Base-by-base conservation (phyloP, 768 basidiomycete genomes). In the Glaciozyma antarctica region DNA sequence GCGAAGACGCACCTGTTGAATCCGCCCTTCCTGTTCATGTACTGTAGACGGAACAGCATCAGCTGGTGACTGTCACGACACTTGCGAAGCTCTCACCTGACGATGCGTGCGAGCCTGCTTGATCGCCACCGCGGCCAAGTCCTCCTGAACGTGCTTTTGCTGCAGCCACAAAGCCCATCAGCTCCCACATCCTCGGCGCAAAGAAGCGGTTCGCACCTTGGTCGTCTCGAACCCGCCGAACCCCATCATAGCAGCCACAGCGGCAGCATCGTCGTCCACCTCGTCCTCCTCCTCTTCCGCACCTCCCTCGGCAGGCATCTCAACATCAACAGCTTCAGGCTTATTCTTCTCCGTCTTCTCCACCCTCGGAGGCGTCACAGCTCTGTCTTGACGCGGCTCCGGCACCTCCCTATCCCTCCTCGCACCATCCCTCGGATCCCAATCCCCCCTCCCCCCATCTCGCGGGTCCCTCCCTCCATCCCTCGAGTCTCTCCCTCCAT, bases 11-110 rank as follows among this genome's bases (percentile, higher is more conserved):
- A 85, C 85, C 87, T 84, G 79, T 90, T 88, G 80, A 91, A 88
- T 58, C 88, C 88, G 69, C 90, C 81, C 56, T 72, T 85, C 84
- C 91, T 83, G 76, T 97, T 97, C 94, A 99, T 99, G 77, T 99
- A 99, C 77, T 98, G 94, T 69, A 41, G 38, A 41, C 91, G 81
- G 93, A 91, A 94, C 30, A 90, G 93, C 66, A 90, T 81, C 63
- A 83, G 83, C 78, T 90, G 91, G 81, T 3, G 28, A n/a, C n/a
- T 51, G 19, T 1, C 5, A 0, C 8, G 75, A 68, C 51, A 75
- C 68, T 32, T 73, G 66, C 13, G 70, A 74, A 6, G 63, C 72
- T 34, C 76, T 75, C 22, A 74, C 75, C 41, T 71, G 38, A 15
- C 74, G 57, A 75, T 76, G 47, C 59, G 69, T 30, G 56, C 75